phyloP scores from a whole-genome alignment of 345 rosid genomes.

The Lepidium didymum region DNA sequence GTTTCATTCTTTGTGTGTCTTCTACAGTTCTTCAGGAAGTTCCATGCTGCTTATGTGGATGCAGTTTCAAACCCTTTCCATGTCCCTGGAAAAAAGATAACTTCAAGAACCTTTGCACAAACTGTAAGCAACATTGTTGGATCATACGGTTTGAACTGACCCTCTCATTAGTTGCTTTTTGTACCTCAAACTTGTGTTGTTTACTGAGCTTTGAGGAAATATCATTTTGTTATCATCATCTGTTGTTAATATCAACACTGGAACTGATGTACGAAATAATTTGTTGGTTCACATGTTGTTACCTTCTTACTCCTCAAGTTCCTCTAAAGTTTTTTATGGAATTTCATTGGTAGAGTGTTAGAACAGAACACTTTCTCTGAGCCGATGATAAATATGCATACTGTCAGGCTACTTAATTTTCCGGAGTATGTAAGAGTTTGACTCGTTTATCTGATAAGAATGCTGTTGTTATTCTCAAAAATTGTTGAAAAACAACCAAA shows the following conservation, averaged over 20 bases:
- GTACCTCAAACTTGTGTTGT: neutral
- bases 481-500: no score
- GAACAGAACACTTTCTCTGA: no score
- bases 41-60: conserved; percentile 93
- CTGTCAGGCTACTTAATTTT: no score
- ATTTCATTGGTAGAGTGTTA: no score
- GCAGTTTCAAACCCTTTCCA: conserved; percentile 96
- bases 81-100: conserved; percentile 91
- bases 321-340: neutral
- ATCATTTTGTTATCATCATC: neutral
- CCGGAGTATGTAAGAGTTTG: no score
- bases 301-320: neutral
- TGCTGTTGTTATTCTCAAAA: no score
- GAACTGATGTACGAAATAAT: neutral
- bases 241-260: conserved; percentile 5
- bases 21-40: conserved; percentile 71
- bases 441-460: no score
- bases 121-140: conserved; percentile 76
- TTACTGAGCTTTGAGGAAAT: neutral
- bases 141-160: conserved; percentile 68
- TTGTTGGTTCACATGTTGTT: neutral
- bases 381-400: no score
- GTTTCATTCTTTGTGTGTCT: neutral
- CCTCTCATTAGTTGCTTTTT: conserved; percentile 30
- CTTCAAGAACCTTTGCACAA: conserved; percentile 77